Evolutionary conservation across 2,329 filamentous ascomycete species (phyloP).

Genomic region (Apiospora koreana): DNA sequence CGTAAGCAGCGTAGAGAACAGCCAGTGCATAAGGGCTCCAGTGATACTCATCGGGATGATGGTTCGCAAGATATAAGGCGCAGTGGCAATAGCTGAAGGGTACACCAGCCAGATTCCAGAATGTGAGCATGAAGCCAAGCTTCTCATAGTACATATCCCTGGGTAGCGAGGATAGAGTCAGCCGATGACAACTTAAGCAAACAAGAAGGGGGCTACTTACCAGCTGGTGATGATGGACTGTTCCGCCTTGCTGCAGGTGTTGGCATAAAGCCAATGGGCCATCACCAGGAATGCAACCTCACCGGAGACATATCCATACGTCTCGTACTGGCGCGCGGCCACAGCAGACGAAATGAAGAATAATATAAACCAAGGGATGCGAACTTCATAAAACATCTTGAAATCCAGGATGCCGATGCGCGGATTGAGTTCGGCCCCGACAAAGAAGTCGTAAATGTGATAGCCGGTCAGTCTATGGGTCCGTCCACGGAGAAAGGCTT

Average conservation of each 20-base stretch:
- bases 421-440: conserved; percentile 88
- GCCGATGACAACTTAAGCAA: background rate
- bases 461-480: conserved; percentile 91
- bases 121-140: conserved; percentile 96
- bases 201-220: conserved; percentile 28
- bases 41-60: conserved; percentile 73
- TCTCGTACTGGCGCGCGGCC: conserved; percentile 79
- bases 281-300: conserved; percentile 82
- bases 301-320: conserved; percentile 80
- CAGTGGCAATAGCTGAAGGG: conserved; percentile 92
- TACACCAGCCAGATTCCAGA: conserved; percentile 94
- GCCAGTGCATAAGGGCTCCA: conserved; percentile 71
- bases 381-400: conserved; percentile 96
- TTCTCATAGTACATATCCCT: conserved; percentile 93
- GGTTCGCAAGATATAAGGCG: conserved; percentile 85
- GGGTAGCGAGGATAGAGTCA: background rate
- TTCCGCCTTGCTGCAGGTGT: conserved; percentile 89
- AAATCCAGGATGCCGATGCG: conserved; percentile 84
- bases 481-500: conserved; percentile 76
- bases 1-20: conserved; percentile 67
- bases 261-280: conserved; percentile 90
- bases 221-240: conserved; percentile 88
- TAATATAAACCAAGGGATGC: conserved; percentile 89
- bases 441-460: conserved; percentile 88
- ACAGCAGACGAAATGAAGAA: conserved; percentile 75